Conservation (phyloP, 495 filamentous ascomycete species). For the Lasiosphaeria ovina region DNA sequence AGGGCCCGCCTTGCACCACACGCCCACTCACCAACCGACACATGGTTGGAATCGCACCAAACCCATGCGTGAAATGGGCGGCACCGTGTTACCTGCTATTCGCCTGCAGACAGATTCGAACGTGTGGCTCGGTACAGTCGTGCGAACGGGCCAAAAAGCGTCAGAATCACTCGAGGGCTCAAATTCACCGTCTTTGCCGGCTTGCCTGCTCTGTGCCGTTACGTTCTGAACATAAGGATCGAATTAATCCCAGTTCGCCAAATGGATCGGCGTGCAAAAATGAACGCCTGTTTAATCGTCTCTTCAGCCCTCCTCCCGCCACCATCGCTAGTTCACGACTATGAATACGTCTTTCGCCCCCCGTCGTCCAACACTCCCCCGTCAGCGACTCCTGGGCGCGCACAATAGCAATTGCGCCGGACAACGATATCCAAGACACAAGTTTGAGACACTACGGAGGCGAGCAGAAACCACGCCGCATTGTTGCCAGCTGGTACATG, state of each 20-base stretch:
- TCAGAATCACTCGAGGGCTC: neutral
- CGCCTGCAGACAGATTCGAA: slow-evolving; percentile 2
- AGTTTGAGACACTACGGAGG: neutral
- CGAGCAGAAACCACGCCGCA: neutral
- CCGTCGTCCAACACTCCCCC: slow-evolving; percentile 3
- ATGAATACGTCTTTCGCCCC: neutral
- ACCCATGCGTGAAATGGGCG: slow-evolving; percentile 26
- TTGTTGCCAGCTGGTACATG: neutral
- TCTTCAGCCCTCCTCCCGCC: neutral
- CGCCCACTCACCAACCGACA: slow-evolving; percentile 25
- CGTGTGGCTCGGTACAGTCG: neutral
- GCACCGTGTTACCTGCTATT: slow-evolving; percentile 11
- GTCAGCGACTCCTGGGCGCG: neutral
- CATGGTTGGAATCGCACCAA: slow-evolving; percentile 15
- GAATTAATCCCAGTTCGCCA: neutral
- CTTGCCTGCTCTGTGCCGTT: neutral
- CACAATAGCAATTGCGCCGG: neutral
- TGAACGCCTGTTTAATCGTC: neutral
- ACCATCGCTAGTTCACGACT: neutral
- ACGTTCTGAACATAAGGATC: neutral
- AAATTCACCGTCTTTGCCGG: slow-evolving; percentile 12
- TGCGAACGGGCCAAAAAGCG: slow-evolving; percentile 10
- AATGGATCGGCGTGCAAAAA: slow-evolving; percentile 1
- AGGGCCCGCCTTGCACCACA: slow-evolving; percentile 13
- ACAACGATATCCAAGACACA: neutral